Percentiles rank a stretch among this genome's conserved stretches.
Conservation (phyloP, 495 filamentous ascomycete genomes). For the Glarea lozoyensis region DNA sequence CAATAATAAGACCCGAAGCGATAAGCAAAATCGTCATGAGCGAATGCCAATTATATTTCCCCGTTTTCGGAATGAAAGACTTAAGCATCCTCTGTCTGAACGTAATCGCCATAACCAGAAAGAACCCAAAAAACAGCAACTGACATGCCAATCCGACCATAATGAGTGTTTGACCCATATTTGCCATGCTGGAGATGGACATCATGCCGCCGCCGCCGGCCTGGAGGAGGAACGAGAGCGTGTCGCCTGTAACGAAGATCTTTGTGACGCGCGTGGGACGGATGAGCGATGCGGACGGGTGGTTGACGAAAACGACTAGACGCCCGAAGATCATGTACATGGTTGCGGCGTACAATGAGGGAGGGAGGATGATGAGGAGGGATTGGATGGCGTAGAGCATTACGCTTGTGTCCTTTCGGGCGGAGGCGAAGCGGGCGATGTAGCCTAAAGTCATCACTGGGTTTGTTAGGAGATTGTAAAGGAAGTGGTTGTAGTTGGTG, state of each 20-base stretch:
- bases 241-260: constrained; percentile 36
- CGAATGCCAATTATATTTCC: constrained; percentile 36
- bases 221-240: constrained; percentile 34
- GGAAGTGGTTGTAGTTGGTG: too few relatives aligned
- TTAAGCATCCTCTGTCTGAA: constrained; percentile 22
- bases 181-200: constrained; percentile 22
- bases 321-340: constrained; percentile 48
- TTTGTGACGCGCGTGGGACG: constrained; percentile 29
- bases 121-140: constrained; percentile 41
- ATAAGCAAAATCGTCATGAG: constrained; percentile 43
- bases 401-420: constrained; percentile 23
- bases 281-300: constrained; percentile 30
- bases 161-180: constrained; percentile 35
- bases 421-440: constrained; percentile 32
- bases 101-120: constrained; percentile 33
- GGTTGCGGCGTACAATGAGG: constrained; percentile 41
- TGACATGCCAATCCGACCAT: constrained; percentile 33
- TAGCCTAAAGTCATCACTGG: constrained; percentile 46
- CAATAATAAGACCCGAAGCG: constrained; percentile 44
- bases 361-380: constrained; percentile 35
- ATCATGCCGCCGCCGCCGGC: constrained; percentile 28
- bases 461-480: too few relatives aligned
- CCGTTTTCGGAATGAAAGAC: constrained; percentile 7
- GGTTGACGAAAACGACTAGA: constrained; percentile 34
- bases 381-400: constrained; percentile 38